Evolutionary conservation across 176 grass and related monocot genomes (phyloP).

Genomic region (Cocos nucifera): DNA sequence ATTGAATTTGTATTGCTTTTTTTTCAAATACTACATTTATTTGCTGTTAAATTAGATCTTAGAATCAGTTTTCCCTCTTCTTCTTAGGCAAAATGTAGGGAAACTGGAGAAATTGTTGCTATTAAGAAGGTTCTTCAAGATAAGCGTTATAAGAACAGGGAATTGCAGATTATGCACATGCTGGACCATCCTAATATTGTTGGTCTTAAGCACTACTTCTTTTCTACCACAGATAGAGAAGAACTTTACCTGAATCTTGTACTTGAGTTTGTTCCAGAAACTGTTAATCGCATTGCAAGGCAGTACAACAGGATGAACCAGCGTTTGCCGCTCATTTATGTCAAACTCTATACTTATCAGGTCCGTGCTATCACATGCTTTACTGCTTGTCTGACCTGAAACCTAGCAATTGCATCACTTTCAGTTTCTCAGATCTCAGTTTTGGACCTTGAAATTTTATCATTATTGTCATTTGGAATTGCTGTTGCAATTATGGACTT

Average conservation of each 20-base stretch:
- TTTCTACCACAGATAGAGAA: constrained; percentile 75
- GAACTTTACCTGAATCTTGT: constrained; percentile 94
- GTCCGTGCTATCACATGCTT: constrained; percentile 23
- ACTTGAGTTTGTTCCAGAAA: constrained; percentile 86
- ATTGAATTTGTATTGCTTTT: constrained; percentile 11
- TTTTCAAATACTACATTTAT: neutral
- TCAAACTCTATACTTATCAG: constrained; percentile 92
- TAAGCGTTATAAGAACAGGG: constrained; percentile 95
- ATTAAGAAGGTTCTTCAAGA: constrained; percentile 99
- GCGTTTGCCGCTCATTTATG: constrained; percentile 79
- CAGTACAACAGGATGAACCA: constrained; percentile 81
- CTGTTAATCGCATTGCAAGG: constrained; percentile 69
- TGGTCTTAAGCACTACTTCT: constrained; percentile 90
- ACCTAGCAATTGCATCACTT: too few species aligned
- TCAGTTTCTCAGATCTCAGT: too few species aligned
- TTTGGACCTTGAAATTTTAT: too few species aligned
- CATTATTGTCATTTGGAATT: too few species aligned
- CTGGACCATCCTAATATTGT: constrained; percentile 96
- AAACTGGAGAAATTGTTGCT: constrained; percentile 89
- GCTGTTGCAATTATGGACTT: too few species aligned
- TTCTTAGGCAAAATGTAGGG: constrained; percentile 86
- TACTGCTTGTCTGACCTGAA: neutral
- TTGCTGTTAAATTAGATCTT: too few species aligned
- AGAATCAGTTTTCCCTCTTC: constrained; percentile 9
- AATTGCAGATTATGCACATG: constrained; percentile 97